phyloP scores from a whole-genome alignment of 1,139 yeast species.

The Meyerozyma sp. region DNA sequence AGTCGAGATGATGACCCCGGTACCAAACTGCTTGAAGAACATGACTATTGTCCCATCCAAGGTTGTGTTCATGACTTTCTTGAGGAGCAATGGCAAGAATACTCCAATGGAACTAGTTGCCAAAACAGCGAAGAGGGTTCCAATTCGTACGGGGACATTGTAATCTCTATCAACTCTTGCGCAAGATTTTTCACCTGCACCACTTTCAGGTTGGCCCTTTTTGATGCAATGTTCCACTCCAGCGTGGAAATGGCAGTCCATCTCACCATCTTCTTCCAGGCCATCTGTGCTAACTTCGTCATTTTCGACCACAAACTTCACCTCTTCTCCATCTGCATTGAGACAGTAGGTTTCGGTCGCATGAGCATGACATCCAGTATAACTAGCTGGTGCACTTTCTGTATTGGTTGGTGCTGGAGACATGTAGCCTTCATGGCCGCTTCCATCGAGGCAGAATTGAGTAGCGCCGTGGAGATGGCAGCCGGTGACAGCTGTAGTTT shows the following conservation, averaged over 20 bases:
- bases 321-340: conserved; percentile 3
- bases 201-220: conserved; percentile 7
- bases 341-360: conserved; percentile 3
- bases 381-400: conserved; percentile 13
- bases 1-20: conserved; percentile 23
- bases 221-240: conserved; percentile 35
- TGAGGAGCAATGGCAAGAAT: conserved; percentile 17
- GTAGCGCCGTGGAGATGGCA: conserved; percentile 26
- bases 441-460: conserved; percentile 19
- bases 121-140: conserved; percentile 24
- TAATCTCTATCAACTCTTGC: conserved; percentile 21
- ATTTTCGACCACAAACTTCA: conserved; percentile 4
- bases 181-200: conserved; percentile 7
- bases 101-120: conserved; percentile 26
- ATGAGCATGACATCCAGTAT: conserved; percentile 5
- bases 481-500: conserved; percentile 14
- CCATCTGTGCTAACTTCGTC: not conserved
- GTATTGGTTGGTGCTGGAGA: conserved; percentile 21
- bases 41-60: conserved; percentile 15
- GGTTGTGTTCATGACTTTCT: conserved; percentile 14
- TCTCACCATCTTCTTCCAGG: conserved; percentile 6
- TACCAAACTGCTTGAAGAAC: conserved; percentile 22
- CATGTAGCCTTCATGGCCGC: conserved; percentile 25
- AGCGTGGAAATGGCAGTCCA: conserved; percentile 33
- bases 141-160: conserved; percentile 22